These are phyloP conservation scores for Rhynchosporium agropyri DNA, from an alignment of 2,329 filamentous ascomycete species.

Conservation along the genomic window DNA sequence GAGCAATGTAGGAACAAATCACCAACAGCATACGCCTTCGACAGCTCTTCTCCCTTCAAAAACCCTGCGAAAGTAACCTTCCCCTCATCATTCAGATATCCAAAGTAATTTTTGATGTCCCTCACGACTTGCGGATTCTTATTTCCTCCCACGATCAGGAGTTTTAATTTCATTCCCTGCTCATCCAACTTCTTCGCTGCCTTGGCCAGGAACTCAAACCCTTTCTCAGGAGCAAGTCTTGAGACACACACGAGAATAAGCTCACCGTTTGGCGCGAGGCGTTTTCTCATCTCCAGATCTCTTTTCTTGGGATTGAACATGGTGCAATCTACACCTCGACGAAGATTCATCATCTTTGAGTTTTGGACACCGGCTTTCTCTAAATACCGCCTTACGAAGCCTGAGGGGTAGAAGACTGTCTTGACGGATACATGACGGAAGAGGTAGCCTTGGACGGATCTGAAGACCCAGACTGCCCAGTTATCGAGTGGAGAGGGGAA, in stretches of 20 bases:
- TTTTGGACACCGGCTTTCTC: conserved; percentile 56
- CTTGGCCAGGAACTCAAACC: conserved; percentile 67
- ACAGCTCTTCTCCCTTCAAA: conserved; percentile 61
- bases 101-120: conserved; percentile 63
- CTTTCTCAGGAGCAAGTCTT: conserved; percentile 70
- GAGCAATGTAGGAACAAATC: conserved; percentile 73
- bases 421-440: conserved; percentile 64
- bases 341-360: conserved; percentile 61
- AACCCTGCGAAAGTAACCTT: conserved; percentile 70
- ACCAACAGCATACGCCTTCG: conserved; percentile 67
- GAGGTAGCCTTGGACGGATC: conserved; percentile 65
- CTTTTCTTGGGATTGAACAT: conserved; percentile 60
- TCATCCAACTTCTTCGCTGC: conserved; percentile 57
- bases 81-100: conserved; percentile 49
- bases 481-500: conserved; percentile 64
- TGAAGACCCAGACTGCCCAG: conserved; percentile 64
- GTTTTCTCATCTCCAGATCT: conserved; percentile 53
- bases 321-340: conserved; percentile 66
- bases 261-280: conserved; percentile 63
- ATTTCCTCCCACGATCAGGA: conserved; percentile 70
- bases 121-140: conserved; percentile 63
- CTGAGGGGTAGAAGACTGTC: conserved; percentile 70
- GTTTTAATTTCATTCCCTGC: conserved; percentile 60
- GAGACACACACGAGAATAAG: conserved; percentile 68
- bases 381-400: conserved; percentile 64